phyloP scores from a whole-genome alignment of 1,284 basidiomycete species.

The Leccinum holopus region DNA sequence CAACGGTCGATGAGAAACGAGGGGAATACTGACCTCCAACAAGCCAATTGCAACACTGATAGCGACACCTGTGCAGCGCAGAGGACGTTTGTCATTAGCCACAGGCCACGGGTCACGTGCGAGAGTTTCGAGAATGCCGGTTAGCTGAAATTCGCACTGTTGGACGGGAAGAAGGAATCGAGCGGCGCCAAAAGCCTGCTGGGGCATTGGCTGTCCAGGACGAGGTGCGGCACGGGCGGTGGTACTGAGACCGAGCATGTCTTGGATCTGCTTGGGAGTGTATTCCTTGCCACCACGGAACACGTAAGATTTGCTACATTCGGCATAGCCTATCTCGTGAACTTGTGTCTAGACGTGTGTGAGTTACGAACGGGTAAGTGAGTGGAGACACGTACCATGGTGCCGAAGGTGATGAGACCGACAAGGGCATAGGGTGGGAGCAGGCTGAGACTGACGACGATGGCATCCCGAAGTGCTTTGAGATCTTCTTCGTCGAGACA shows the following conservation, averaged over 20 bases:
- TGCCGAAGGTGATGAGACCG: slow-evolving; percentile 94
- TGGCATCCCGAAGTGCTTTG: slow-evolving; percentile 89
- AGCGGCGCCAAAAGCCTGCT: slow-evolving; percentile 81
- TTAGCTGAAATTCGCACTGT: slow-evolving; percentile 96
- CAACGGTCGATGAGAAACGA: neutral
- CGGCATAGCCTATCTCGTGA: slow-evolving; percentile 95
- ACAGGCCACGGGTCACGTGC: slow-evolving; percentile 97
- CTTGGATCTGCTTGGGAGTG: slow-evolving; percentile 94
- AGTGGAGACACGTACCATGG: slow-evolving; percentile 70
- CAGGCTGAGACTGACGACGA: slow-evolving; percentile 91
- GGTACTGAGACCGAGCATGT: slow-evolving; percentile 90
- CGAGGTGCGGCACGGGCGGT: slow-evolving; percentile 78
- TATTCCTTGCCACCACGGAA: slow-evolving; percentile 99
- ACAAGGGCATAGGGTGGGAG: slow-evolving; percentile 94
- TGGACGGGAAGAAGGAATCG: slow-evolving; percentile 93
- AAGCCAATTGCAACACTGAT: slow-evolving; percentile 94
- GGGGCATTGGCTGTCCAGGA: slow-evolving; percentile 84
- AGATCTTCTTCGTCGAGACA: slow-evolving; percentile 97
- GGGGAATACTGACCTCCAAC: slow-evolving; percentile 62
- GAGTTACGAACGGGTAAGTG: neutral
- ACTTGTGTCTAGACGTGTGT: slow-evolving; percentile 80
- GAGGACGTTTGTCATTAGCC: slow-evolving; percentile 91
- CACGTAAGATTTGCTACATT: slow-evolving; percentile 98
- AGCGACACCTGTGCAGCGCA: slow-evolving; percentile 95
- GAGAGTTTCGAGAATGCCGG: slow-evolving; percentile 89